Base-by-base conservation (phyloP, 2,329 filamentous ascomycete species). In the Beauveria medogensis region DNA sequence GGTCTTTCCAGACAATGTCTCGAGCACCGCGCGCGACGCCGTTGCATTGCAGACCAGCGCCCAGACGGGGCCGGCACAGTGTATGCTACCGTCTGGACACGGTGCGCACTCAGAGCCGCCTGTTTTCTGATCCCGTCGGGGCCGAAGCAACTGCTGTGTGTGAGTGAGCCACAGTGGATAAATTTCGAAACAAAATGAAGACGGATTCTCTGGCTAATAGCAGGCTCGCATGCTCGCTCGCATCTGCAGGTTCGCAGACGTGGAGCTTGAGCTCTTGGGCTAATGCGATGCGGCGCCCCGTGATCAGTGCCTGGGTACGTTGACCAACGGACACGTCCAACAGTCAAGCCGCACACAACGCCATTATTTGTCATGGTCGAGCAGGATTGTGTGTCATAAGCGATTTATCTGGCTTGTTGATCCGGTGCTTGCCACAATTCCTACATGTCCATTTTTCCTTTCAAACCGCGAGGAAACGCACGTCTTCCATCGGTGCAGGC, bases 231-330 rank as follows among this genome's bases (percentile, higher is more conserved):
- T n/a, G 2, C 34, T 58, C 10, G 34, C 47, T 51, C 46, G 46
- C 55, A 51, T 51, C 55, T 58, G 46, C 46, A 58, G 55, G 55
- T 51, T 58, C 55, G 55, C 55, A 58, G 55, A 8, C 55, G 55
- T 58, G 55, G 55, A 50, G 55, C 55, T 48, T 24, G 47, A 16
- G 51, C 41, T 22, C 16, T 5, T 47, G 54, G 28, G 54, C 54
- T 46, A 47, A 46, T 55, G 54, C 41, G 54, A 55, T 55, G 54
- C 54, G 14, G 43, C 54, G 54, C 41, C 41, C 43, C 41, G 41
- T 26, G 14, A 26, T 22, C 12, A 40, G 24, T 22, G 28, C 20
- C 56, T 59, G 56, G 56, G 56, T 47, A 59, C 48, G 20, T 53
- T 59, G 52, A 59, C 56, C 56, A 59, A 59, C 56, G 40, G 22